Evolutionary conservation across 495 filamentous ascomycete species (phyloP), one percentile per base, ranked within the genome.

Genomic region (Astrocystis sublimbata): DNA sequence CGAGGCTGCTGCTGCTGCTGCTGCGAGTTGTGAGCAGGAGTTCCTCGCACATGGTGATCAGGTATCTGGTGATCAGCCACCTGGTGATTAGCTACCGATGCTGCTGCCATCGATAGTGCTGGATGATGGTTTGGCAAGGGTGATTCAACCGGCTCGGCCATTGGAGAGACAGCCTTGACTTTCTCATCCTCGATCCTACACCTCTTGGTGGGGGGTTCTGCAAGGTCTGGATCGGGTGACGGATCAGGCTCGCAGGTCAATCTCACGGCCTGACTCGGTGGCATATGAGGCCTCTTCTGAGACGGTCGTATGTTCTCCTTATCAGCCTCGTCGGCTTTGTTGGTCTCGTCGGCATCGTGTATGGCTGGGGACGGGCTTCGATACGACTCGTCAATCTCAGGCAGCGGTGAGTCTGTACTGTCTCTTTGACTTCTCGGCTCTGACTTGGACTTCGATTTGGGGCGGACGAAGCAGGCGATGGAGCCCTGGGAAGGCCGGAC

Each of bases 401-500:
- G 12, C 19, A 28, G 21, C 2, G 45, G 47, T 26, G 31, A 43
- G 30, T 58, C 51, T 19, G 66, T 38, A n/a, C 13, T 13, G 55
- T 64, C 72, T 70, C 36, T 66, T 35, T 33, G 68, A 6, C 60
- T 71, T n/a, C n/a, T n/a, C n/a, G n/a, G n/a, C n/a, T n/a, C n/a
- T n/a, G n/a, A n/a, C n/a, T n/a, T n/a, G n/a, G n/a, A n/a, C 12
- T 24, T 41, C 8, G 59, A 64, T n/a, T 72, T 73, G n/a, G 65
- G 66, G 31, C 73, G 61, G 9, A 80, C 56, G 24, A 82, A 81
- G n/a, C 74, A 42, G 4, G 76, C 61, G 43, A 82, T 78, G 0
- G 75, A 78, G 19, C 69, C 73, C 67, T 82, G 79, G 2, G 78
- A 81, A 0, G 78, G 76, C 10, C 67, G 73, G 3, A 76, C 73